Evolutionary conservation across 2,329 filamentous ascomycete species (phyloP).

Genomic region (Cucurbitaria berberidis): DNA sequence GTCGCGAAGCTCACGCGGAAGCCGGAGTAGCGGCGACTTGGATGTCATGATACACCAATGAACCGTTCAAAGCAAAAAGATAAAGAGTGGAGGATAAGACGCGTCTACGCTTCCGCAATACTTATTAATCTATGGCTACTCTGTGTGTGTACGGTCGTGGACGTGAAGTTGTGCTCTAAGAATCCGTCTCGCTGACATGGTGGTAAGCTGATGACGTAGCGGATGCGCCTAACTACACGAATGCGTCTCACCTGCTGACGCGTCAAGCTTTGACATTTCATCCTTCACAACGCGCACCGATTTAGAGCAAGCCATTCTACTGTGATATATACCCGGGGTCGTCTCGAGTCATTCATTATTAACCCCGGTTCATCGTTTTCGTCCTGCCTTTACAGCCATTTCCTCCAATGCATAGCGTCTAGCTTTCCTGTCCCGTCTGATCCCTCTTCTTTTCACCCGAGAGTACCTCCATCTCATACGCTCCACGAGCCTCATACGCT

Average conservation of each 20-base stretch:
- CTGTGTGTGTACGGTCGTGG: too few relatives aligned
- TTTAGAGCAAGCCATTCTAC: too few relatives aligned
- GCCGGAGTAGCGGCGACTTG: background rate
- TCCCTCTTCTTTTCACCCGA: background rate
- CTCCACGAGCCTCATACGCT: background rate
- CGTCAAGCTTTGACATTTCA: background rate
- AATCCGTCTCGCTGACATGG: too few relatives aligned
- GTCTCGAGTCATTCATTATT: background rate
- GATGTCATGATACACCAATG: background rate
- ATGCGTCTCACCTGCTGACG: background rate
- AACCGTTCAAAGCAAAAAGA: background rate
- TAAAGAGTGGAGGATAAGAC: too few relatives aligned
- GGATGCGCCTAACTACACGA: background rate
- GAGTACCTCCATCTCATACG: conserved; percentile 13
- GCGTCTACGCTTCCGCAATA: too few relatives aligned
- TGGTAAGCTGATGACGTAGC: background rate
- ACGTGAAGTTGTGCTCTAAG: too few relatives aligned
- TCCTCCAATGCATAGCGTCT: background rate
- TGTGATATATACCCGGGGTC: too few relatives aligned
- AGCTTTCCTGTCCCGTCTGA: background rate
- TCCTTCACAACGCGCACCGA: too few relatives aligned
- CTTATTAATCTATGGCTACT: too few relatives aligned
- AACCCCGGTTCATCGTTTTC: background rate
- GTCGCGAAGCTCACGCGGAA: conserved; percentile 12
- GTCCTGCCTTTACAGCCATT: background rate